These are phyloP conservation scores for Thuja plicata DNA, from an alignment of 83 land plant species.

Conservation along the genomic window DNA sequence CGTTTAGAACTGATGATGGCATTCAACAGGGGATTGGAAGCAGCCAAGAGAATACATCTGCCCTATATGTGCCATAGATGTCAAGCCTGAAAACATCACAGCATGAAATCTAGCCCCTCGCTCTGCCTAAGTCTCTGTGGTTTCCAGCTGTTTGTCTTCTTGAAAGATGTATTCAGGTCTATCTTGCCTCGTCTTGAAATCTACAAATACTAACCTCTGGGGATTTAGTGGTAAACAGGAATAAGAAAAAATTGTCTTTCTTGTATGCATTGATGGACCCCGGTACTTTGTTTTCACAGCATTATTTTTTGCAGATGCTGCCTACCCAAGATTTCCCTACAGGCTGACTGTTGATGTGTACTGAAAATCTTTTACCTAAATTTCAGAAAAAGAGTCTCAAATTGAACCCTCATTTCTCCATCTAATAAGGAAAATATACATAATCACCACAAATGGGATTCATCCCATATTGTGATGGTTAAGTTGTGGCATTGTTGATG, in stretches of 20 bases:
- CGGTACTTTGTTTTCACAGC: background rate
- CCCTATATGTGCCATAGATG: background rate
- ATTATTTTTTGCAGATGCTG: background rate
- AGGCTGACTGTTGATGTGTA: background rate
- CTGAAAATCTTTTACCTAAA: background rate
- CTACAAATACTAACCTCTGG: background rate
- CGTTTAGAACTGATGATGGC: background rate
- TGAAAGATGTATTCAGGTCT: background rate
- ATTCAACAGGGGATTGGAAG: background rate
- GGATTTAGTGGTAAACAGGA: background rate
- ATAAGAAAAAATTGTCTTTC: background rate
- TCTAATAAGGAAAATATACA: background rate
- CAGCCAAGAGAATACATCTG: background rate
- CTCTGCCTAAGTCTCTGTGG: background rate
- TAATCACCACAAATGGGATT: background rate
- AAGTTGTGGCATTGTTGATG: no score
- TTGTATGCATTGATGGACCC: background rate
- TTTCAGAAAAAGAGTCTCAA: background rate
- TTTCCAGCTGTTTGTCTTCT: background rate
- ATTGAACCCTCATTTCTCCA: background rate
- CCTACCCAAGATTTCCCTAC: background rate
- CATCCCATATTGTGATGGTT: no score
- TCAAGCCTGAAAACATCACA: background rate
- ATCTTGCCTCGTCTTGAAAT: background rate
- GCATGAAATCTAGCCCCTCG: background rate